Percentiles rank a stretch among this genome's conserved stretches.
Evolutionary conservation across 148 eudicot genomes (phyloP).

Genomic region (Bassia scoparia): DNA sequence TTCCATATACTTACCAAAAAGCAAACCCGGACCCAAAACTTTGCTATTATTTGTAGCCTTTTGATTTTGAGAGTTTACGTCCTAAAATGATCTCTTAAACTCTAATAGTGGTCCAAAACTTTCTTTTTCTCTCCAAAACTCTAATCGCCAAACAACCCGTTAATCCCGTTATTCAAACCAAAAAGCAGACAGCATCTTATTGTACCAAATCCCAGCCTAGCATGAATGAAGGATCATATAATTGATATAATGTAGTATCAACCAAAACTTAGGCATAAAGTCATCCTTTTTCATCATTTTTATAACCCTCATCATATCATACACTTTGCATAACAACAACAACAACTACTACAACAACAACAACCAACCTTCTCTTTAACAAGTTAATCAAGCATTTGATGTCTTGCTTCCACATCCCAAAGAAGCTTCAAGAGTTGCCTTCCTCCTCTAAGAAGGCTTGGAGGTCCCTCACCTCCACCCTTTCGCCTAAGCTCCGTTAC

Average conservation of each 20-base stretch:
- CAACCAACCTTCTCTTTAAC: too few species aligned
- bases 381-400: conserved; percentile 15
- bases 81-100: too few species aligned
- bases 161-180: too few species aligned
- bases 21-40: too few species aligned
- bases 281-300: not conserved
- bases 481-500: conserved; percentile 34
- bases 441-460: conserved; percentile 49
- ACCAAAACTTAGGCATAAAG: conserved; percentile 28
- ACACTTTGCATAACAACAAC: not conserved
- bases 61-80: too few species aligned
- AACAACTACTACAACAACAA: not conserved
- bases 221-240: conserved; percentile 16
- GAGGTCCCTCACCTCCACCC: conserved; percentile 44
- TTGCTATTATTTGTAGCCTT: too few species aligned
- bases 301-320: not conserved
- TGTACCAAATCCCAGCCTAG: conserved; percentile 30
- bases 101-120: too few species aligned
- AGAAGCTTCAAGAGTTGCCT: conserved; percentile 43
- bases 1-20: not conserved
- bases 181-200: conserved; percentile 23
- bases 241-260: not conserved
- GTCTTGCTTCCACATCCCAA: conserved; percentile 42
- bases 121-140: too few species aligned
- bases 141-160: too few species aligned